Evolutionary conservation across 2,329 filamentous ascomycete species (phyloP).

Genomic region (Fusarium praegraminearum): DNA sequence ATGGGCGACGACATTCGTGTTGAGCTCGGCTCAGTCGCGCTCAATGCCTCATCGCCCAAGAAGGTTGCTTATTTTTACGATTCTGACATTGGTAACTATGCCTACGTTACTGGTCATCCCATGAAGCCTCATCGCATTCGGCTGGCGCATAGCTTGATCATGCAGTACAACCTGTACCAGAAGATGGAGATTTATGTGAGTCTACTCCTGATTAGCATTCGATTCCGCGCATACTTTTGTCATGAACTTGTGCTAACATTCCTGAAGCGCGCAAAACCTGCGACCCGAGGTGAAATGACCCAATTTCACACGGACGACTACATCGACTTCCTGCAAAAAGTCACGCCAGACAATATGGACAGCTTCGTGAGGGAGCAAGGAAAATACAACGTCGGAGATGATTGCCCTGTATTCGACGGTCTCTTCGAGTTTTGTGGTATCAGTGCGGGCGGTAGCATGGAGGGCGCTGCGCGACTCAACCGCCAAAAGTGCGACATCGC

Average conservation of each 20-base stretch:
- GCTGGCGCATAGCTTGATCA: constrained; percentile 92
- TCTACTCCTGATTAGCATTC: constrained; percentile 40
- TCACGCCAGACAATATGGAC: constrained; percentile 99
- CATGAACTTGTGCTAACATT: constrained; percentile 49
- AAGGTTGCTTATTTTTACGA: constrained; percentile 99
- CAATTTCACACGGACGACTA: constrained; percentile 97
- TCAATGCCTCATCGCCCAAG: constrained; percentile 68
- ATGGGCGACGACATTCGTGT: constrained; percentile 57
- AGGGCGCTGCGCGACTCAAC: constrained; percentile 90
- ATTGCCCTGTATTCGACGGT: constrained; percentile 97
- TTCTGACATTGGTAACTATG: constrained; percentile 97
- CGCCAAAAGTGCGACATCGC: constrained; percentile 95
- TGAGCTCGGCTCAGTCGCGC: constrained; percentile 60
- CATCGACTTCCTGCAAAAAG: constrained; percentile 92
- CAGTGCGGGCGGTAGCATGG: constrained; percentile 93
- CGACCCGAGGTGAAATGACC: constrained; percentile 88
- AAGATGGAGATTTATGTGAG: constrained; percentile 96
- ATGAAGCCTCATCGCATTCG: constrained; percentile 99
- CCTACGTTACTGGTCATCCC: constrained; percentile 94
- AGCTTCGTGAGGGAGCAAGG: constrained; percentile 89
- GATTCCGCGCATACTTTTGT: background rate
- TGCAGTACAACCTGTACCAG: constrained; percentile 95
- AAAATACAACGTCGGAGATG: constrained; percentile 95
- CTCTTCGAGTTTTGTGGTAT: constrained; percentile 97
- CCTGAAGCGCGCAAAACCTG: constrained; percentile 81